Conservation (phyloP, 768 basidiomycete species). For the Pleurotus salmoneostramineus region DNA sequence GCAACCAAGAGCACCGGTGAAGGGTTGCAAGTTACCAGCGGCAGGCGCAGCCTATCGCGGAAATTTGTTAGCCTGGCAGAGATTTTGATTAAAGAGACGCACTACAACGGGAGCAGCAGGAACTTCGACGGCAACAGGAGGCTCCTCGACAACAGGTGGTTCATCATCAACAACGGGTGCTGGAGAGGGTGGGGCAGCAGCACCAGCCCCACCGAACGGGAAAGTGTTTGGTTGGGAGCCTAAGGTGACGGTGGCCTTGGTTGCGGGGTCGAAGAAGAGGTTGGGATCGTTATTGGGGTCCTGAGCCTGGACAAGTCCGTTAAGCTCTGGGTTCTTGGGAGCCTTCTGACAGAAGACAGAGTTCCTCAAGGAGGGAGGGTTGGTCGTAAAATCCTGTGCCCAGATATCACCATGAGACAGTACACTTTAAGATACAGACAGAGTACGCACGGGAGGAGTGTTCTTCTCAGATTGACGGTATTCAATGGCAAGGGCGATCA, state of each 20-base stretch:
- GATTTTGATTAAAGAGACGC: conserved; percentile 15
- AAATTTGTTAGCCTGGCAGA: too few species aligned
- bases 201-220: conserved; percentile 34
- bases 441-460: conserved; percentile 35
- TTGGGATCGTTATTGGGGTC: conserved; percentile 48
- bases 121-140: conserved; percentile 11
- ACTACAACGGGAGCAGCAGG: conserved; percentile 22
- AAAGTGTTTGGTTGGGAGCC: conserved; percentile 45
- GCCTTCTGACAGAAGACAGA: conserved; percentile 56
- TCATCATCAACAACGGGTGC: conserved; percentile 15
- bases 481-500: conserved; percentile 50
- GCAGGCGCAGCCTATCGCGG: not conserved
- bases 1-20: conserved; percentile 44
- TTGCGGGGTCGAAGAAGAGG: conserved; percentile 46
- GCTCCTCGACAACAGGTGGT: conserved; percentile 11
- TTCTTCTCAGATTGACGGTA: conserved; percentile 59
- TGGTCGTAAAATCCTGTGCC: conserved; percentile 41
- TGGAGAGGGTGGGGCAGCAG: conserved; percentile 11
- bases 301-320: conserved; percentile 47
- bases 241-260: conserved; percentile 33
- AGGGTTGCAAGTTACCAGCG: conserved; percentile 41
- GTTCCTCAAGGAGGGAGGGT: conserved; percentile 45
- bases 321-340: conserved; percentile 46
- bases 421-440: not conserved
- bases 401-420: not conserved